phyloP scores from a whole-genome alignment of 2,329 filamentous ascomycete species.

The Fusarium nelsonii region DNA sequence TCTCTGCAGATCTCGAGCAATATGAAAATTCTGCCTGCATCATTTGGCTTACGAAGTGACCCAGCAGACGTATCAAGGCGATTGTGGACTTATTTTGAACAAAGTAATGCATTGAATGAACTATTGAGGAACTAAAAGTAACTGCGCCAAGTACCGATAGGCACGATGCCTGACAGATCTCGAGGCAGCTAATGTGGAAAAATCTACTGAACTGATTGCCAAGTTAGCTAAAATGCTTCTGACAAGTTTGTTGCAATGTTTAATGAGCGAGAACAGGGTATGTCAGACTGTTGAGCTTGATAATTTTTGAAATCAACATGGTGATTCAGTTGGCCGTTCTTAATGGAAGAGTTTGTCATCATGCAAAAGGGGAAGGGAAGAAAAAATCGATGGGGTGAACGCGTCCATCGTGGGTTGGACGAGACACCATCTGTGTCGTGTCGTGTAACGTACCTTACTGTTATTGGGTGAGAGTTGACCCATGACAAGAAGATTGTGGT shows the following conservation, averaged over 20 bases:
- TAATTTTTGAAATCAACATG: conserved; percentile 68
- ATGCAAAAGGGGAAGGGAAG: conserved; percentile 47
- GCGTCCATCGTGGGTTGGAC: conserved; percentile 19
- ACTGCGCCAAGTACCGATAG: background rate
- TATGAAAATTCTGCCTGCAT: background rate
- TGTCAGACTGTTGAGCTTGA: conserved; percentile 76
- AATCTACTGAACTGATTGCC: conserved; percentile 31
- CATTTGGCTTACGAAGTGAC: too few species aligned
- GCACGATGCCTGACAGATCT: background rate
- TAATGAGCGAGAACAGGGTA: conserved; percentile 19
- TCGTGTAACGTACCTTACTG: conserved; percentile 42
- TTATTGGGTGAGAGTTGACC: conserved; percentile 4
- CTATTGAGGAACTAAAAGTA: background rate
- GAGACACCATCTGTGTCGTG: conserved; percentile 31
- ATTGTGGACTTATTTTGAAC: background rate
- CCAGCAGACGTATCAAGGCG: background rate
- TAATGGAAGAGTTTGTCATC: conserved; percentile 71
- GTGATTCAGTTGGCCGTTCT: conserved; percentile 75
- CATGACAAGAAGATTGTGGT: conserved; percentile 1
- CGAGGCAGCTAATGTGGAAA: background rate
- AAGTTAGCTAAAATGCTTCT: conserved; percentile 44
- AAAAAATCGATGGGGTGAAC: background rate
- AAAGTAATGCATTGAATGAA: background rate
- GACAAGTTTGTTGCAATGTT: background rate
- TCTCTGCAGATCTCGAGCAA: background rate